Conservation (phyloP, 805 yeast genomes). For the Yarrowia keelungensis region DNA sequence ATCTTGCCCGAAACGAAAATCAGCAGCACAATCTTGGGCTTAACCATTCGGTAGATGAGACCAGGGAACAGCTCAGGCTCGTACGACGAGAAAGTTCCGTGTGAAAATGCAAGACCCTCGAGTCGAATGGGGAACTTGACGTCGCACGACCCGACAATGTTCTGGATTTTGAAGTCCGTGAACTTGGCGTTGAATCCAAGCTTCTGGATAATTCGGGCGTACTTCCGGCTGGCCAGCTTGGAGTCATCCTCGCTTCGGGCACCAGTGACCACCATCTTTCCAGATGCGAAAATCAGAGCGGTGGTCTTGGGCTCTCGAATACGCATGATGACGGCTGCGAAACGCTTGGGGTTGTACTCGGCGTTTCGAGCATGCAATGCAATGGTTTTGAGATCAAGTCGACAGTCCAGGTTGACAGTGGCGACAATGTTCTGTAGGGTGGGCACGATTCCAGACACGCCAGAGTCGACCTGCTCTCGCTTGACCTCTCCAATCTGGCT, state of each 20-base stretch:
- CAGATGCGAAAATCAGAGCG: constrained; percentile 96
- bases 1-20: constrained; percentile 97
- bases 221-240: constrained; percentile 96
- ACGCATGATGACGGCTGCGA: constrained; percentile 99
- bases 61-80: constrained; percentile 99
- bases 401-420: constrained; percentile 94
- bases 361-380: constrained; percentile 99
- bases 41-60: constrained; percentile 98
- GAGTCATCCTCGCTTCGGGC: constrained; percentile 98
- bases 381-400: constrained; percentile 93
- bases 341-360: constrained; percentile 96
- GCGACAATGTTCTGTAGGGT: constrained; percentile 93
- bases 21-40: constrained; percentile 94
- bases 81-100: constrained; percentile 97
- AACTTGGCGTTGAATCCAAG: constrained; percentile 97
- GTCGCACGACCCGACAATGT: constrained; percentile 98
- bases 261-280: constrained; percentile 99
- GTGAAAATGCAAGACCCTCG: constrained; percentile 97
- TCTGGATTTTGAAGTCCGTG: constrained; percentile 97
- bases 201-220: constrained; percentile 97
- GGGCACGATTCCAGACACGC: constrained; percentile 94
- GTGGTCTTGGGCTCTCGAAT: constrained; percentile 98
- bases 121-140: constrained; percentile 96
- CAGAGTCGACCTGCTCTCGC: constrained; percentile 56
- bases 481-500: constrained; percentile 41